Percentiles rank a stretch among this genome's conserved stretches.
phyloP scores from a whole-genome alignment of 768 basidiomycete genomes.

The Galerina marginata region DNA sequence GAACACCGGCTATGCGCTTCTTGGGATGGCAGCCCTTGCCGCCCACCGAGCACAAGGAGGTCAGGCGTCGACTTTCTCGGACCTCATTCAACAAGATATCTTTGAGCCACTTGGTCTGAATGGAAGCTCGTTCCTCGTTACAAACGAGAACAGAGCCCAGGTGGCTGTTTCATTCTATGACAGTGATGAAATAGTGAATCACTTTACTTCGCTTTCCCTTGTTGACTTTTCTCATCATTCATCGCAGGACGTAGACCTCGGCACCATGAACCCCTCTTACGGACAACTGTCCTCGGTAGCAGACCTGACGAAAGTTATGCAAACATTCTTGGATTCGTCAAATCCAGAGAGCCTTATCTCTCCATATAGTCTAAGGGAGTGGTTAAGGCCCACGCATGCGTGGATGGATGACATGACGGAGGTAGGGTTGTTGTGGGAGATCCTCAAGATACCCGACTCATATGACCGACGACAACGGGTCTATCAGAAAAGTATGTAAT shows the following conservation, averaged over 20 bases:
- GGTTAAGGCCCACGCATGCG: neutral
- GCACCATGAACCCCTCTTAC: conserved; percentile 6
- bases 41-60: neutral
- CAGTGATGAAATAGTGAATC: neutral
- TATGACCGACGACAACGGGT: neutral
- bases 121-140: neutral
- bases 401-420: conserved; percentile 3
- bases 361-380: neutral
- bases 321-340: neutral
- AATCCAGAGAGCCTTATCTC: neutral
- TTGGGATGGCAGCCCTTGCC: conserved; percentile 1
- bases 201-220: neutral
- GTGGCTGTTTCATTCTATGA: neutral
- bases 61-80: neutral
- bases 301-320: neutral
- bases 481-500: neutral
- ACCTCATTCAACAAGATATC: neutral
- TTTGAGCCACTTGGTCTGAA: neutral
- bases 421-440: conserved; percentile 2
- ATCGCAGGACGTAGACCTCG: neutral
- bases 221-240: neutral
- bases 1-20: neutral
- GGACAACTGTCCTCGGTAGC: conserved; percentile 2
- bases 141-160: neutral
- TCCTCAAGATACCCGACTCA: neutral